Evolutionary conservation across 1,284 basidiomycete genomes (phyloP).

Genomic region (Apiotrichum domesticum): DNA sequence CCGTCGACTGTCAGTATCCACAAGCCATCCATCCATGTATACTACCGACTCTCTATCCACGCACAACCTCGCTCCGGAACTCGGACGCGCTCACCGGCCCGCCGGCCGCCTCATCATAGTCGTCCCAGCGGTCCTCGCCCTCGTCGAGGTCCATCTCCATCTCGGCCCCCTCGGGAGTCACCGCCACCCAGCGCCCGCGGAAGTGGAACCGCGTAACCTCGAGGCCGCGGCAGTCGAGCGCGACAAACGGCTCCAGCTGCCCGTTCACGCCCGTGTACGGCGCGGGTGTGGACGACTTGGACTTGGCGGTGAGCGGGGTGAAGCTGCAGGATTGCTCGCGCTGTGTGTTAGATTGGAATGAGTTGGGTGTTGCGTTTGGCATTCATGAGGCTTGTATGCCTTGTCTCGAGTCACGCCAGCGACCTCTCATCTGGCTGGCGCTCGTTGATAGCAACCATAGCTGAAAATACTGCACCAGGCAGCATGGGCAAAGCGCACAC

Average conservation of each 20-base stretch:
- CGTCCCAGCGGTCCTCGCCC: slow-evolving; percentile 45
- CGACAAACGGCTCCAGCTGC: slow-evolving; percentile 33
- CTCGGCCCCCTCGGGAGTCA: slow-evolving; percentile 24
- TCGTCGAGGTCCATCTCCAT: slow-evolving; percentile 45
- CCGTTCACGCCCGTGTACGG: slow-evolving; percentile 30
- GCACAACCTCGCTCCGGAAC: slow-evolving; percentile 34
- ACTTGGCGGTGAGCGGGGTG: slow-evolving; percentile 21
- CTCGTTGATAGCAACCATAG: no score
- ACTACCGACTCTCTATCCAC: slow-evolving; percentile 13
- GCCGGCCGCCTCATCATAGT: slow-evolving; percentile 44
- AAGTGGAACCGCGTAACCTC: slow-evolving; percentile 44
- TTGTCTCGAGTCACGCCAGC: no score
- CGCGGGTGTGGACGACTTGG: slow-evolving; percentile 31
- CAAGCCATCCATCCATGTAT: no score
- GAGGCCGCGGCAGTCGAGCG: slow-evolving; percentile 45
- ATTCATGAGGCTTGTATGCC: no score
- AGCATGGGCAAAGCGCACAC: no score
- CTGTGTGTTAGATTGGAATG: slow-evolving; percentile 14
- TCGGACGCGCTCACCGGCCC: slow-evolving; percentile 39
- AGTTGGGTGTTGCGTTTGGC: no score
- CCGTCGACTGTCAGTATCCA: no score
- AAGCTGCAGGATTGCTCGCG: slow-evolving; percentile 47
- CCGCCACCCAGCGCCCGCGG: slow-evolving; percentile 29
- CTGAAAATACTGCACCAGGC: no score
- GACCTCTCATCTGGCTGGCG: no score